Conservation (phyloP, 2,329 filamentous ascomycete genomes). For the Aspergillus sp. region DNA sequence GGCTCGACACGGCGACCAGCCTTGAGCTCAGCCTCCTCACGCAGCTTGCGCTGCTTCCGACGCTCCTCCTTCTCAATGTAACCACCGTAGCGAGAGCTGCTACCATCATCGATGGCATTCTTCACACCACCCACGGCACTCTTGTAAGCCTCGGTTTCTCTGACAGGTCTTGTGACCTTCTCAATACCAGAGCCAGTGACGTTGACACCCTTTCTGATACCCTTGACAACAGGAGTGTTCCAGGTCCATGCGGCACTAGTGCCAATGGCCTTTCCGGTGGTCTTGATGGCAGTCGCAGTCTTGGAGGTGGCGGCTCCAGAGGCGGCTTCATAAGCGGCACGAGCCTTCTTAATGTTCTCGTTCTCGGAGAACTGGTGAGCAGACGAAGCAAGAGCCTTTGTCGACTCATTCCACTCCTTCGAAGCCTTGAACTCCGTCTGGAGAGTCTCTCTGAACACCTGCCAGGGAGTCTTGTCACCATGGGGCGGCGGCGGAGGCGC, state of each 20-base stretch:
- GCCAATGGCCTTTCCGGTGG: slow-evolving; percentile 81
- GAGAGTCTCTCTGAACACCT: slow-evolving; percentile 98
- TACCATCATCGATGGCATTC: slow-evolving; percentile 94
- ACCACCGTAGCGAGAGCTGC: slow-evolving; percentile 91
- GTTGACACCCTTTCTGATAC: slow-evolving; percentile 80
- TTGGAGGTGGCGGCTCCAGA: slow-evolving; percentile 79
- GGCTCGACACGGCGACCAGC: slow-evolving; percentile 59
- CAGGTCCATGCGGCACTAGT: slow-evolving; percentile 95
- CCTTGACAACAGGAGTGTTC: slow-evolving; percentile 93
- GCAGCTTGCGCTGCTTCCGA: slow-evolving; percentile 71
- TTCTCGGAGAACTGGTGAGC: slow-evolving; percentile 92
- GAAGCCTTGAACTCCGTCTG: slow-evolving; percentile 91
- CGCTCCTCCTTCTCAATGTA: slow-evolving; percentile 98
- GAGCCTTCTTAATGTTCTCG: slow-evolving; percentile 81
- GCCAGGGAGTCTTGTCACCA: slow-evolving; percentile 97
- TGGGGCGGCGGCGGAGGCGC: slow-evolving; percentile 82
- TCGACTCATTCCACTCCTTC: slow-evolving; percentile 99
- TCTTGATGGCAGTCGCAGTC: slow-evolving; percentile 78
- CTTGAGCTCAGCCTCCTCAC: slow-evolving; percentile 64
- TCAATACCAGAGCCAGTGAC: slow-evolving; percentile 85
- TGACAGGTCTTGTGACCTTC: slow-evolving; percentile 90
- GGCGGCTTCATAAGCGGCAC: slow-evolving; percentile 82
- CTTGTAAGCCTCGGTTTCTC: slow-evolving; percentile 93
- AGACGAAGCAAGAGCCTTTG: slow-evolving; percentile 85
- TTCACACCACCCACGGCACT: slow-evolving; percentile 64